These are phyloP conservation scores for Pythium chondricola DNA, from an alignment of 352 stramenopile species.

Conservation along the genomic window DNA sequence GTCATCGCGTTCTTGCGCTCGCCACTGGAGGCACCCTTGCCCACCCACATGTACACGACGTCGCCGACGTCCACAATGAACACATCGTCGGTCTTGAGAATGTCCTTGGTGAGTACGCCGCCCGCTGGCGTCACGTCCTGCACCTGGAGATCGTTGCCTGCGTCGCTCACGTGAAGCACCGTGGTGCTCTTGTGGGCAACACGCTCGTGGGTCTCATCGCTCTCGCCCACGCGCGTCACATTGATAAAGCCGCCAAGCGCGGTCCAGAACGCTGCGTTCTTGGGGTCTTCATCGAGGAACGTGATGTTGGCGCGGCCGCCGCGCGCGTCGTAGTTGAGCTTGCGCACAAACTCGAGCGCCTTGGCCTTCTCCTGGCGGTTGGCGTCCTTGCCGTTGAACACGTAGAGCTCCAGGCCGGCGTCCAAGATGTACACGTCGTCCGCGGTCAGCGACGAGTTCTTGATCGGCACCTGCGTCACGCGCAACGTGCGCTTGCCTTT, in stretches of 20 bases:
- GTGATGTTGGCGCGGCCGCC: conserved; percentile 73
- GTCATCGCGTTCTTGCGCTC: conserved; percentile 87
- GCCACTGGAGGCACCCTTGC: conserved; percentile 64
- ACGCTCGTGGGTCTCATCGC: conserved; percentile 60
- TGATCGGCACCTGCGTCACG: conserved; percentile 81
- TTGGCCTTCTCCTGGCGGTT: conserved; percentile 91
- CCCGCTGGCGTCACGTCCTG: conserved; percentile 56
- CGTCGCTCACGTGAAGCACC: conserved; percentile 76
- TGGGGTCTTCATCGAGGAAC: conserved; percentile 86
- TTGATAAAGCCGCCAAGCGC: conserved; percentile 83
- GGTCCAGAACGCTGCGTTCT: conserved; percentile 90
- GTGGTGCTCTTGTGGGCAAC: conserved; percentile 54
- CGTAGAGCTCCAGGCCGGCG: conserved; percentile 87
- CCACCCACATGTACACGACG: conserved; percentile 91
- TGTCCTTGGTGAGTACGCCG: conserved; percentile 67
- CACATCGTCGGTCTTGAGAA: conserved; percentile 87
- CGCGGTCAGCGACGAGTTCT: conserved; percentile 81
- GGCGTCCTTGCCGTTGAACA: conserved; percentile 66
- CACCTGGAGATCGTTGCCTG: conserved; percentile 45
- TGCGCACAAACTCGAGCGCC: conserved; percentile 82
- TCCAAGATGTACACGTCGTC: conserved; percentile 96
- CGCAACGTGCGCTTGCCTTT: conserved; percentile 88
- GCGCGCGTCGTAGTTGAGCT: conserved; percentile 83
- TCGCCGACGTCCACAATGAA: conserved; percentile 90
- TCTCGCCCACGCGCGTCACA: conserved; percentile 53